These are phyloP conservation scores for Phytophthora multivora DNA, from an alignment of 352 stramenopile genomes.

Conservation along the genomic window DNA sequence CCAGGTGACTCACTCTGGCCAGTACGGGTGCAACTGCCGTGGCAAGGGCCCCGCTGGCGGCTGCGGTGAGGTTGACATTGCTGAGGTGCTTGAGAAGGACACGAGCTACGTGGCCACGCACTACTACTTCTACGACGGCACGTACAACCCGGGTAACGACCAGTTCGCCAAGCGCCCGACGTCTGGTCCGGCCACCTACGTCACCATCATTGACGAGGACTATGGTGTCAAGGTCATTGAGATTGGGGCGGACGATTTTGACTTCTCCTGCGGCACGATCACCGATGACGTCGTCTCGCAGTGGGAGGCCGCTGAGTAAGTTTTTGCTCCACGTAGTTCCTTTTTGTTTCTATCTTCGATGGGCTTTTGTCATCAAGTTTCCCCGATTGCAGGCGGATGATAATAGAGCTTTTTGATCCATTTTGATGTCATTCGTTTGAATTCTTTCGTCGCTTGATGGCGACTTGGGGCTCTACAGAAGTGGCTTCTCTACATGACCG, in stretches of 20 bases:
- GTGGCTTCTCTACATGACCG: conserved; percentile 31
- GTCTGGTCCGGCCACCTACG: conserved; percentile 54
- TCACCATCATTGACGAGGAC: conserved; percentile 75
- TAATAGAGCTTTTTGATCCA: conserved; percentile 21
- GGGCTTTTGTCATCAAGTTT: conserved; percentile 6
- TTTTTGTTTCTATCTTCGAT: conserved; percentile 21
- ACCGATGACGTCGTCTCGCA: conserved; percentile 57
- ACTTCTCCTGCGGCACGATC: conserved; percentile 57
- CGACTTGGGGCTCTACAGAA: neutral
- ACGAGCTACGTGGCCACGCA: conserved; percentile 65
- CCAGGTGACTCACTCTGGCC: conserved; percentile 67
- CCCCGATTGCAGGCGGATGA: conserved; percentile 20
- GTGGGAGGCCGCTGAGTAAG: conserved; percentile 52
- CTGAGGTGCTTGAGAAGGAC: conserved; percentile 73
- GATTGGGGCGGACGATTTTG: conserved; percentile 65
- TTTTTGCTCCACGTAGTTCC: neutral
- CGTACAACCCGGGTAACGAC: conserved; percentile 63
- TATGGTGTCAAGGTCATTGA: conserved; percentile 73
- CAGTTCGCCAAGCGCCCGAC: conserved; percentile 57
- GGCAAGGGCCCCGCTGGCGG: conserved; percentile 59
- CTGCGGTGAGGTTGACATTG: conserved; percentile 82
- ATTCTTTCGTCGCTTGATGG: conserved; percentile 13
- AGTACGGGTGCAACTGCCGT: conserved; percentile 88
- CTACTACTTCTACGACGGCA: conserved; percentile 83
- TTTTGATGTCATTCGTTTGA: conserved; percentile 6